Base-by-base conservation (phyloP, 75 land plant species). In the Ceratopteris richardii region DNA sequence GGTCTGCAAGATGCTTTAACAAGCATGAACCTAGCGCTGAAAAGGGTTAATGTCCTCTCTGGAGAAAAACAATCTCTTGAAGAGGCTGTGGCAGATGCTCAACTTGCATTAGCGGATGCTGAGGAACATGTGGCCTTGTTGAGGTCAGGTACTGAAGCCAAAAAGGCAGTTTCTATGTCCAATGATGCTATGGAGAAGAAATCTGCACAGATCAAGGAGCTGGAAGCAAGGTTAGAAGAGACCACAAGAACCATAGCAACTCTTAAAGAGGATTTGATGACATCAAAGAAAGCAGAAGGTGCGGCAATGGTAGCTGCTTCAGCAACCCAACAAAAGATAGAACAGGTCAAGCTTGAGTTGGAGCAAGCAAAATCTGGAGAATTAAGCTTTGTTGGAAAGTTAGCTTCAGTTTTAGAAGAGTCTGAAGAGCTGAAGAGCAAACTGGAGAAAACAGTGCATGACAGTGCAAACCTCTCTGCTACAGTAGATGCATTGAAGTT, bases 101-200 rank as follows among this genome's bases (percentile, higher is more conserved):
- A 19, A 16, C 16, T 19, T 23, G 23, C 41, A 3, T 19, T 33
- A 43, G 27, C 19, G 46, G 53, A 44, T 13, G 54, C 19, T 22
- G 52, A 61, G 52, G 44, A 42, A 47, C 47, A 61, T 16, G 63
- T 25, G 14, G 53, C 46, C 16, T n/a, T 42, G n/a, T 16, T 5
- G 18, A 16, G 20, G 1, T 5, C 22, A n/a, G 40, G 39, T 33
- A 16, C 18, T 19, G 23, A 40, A 18, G 36, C 10, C 10, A 9
- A 29, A 55, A 22, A 7, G 18, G 9, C 14, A n/a, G 9, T 4
- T 9, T 4, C 7, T 33, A 33, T 33, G 37, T 9, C 37, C 9
- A 33, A 9, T 33, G 37, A 33, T 33, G 3, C 9, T 9, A 24
- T 0, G 48, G 37, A 63, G 14, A 63, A 27, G 29, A 30, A 24